Base-by-base conservation (phyloP, 139 green algal species). In the Haematococcus sp. region DNA sequence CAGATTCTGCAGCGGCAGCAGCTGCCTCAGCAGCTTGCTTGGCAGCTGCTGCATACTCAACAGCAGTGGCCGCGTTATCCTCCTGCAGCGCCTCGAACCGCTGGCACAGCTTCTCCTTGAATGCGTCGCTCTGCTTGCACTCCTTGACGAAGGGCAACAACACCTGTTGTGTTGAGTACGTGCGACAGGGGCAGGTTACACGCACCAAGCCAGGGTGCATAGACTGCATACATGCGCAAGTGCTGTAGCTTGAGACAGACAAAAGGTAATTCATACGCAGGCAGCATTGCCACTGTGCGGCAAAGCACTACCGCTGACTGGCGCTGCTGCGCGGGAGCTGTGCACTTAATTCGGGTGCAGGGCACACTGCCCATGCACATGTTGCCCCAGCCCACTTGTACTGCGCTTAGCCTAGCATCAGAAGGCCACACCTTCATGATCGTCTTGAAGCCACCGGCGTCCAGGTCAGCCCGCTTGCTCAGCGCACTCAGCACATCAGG, bases 401-500 rank as follows among this genome's bases (percentile, higher is more conserved):
- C n/a, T n/a, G n/a, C n/a, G n/a, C n/a, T n/a, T n/a, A n/a, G n/a
- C n/a, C n/a, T 19, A 80, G 52, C 33, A 55, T 54, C 44, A 77
- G 54, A 5, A 4, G 23, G 54, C 11, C 75, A 0, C 30, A 69
- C 77, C 71, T 74, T 49, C 88, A 95, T 94, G 84, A 96, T 92
- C 33, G 58, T 51, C 68, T 83, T 71, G 75, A 93, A 88, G 25
- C 89, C 68, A 5, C 75, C 71, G n/a, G 70, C 76, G 19, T 51
- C 30, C 67, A 96, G 78, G 30, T 19, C 64, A 1, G 72, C n/a
- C 33, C 90, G 84, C 1, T 63, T 69, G 30, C 76, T 86, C 49
- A 97, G 81, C 63, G 71, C 79, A 54, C 76, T 89, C 49, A 98
- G 83, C 67, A 98, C 93, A 78, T 98, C 94, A 20, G 93, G 92